Conservation (phyloP, 2,329 filamentous ascomycete genomes). For the Cladosporium austrohemisphaericum region DNA sequence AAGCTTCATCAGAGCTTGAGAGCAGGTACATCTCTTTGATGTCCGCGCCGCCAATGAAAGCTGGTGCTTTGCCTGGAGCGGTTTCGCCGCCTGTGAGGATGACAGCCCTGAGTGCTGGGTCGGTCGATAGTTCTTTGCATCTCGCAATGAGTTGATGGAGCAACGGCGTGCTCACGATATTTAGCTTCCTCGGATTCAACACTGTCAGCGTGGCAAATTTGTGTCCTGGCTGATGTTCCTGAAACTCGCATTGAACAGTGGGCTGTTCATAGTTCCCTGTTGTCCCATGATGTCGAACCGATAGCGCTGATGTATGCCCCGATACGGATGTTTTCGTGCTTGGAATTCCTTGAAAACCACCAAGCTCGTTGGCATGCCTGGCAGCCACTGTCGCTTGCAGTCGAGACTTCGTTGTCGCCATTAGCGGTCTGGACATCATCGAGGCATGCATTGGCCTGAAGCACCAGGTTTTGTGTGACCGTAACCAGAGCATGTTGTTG, state of each 20-base stretch:
- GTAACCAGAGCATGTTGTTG: too few species aligned
- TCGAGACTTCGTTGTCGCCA: too few species aligned
- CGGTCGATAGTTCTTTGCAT: conserved; percentile 18
- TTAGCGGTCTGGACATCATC: background rate
- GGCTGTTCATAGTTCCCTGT: background rate
- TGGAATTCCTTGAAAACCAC: too few species aligned
- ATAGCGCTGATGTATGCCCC: background rate
- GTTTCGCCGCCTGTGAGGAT: conserved; percentile 25
- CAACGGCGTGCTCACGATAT: conserved; percentile 24
- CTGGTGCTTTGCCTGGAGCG: conserved; percentile 22
- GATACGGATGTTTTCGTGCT: too few species aligned
- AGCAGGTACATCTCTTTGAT: conserved; percentile 28
- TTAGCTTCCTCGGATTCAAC: conserved; percentile 28
- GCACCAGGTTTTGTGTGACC: too few species aligned
- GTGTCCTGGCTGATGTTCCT: conserved; percentile 13
- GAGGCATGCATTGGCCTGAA: background rate
- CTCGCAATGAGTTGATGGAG: conserved; percentile 20
- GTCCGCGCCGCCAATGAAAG: conserved; percentile 31
- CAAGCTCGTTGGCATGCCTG: too few species aligned
- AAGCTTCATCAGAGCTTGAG: conserved; percentile 27
- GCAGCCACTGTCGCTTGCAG: too few species aligned
- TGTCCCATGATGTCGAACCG: background rate
- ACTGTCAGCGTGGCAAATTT: conserved; percentile 25
- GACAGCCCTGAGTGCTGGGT: conserved; percentile 23
- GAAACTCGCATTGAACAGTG: background rate